These are phyloP conservation scores for Suillus occidentalis DNA, from an alignment of 768 basidiomycete species.

Conservation along the genomic window DNA sequence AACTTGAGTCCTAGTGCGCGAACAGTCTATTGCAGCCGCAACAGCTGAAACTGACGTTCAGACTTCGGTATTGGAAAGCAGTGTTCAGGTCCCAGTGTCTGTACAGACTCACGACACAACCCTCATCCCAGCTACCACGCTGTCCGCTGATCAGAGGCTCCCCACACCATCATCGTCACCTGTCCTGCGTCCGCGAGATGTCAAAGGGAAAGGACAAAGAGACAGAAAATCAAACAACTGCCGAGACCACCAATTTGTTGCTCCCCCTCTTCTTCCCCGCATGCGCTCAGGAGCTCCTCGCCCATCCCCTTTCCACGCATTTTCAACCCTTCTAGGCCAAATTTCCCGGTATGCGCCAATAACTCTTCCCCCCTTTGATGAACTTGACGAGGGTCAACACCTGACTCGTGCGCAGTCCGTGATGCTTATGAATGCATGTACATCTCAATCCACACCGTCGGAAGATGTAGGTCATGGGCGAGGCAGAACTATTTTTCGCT, in stretches of 20 bases:
- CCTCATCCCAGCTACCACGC: neutral
- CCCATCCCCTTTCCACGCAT: neutral
- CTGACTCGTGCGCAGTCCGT: neutral
- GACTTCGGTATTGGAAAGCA: neutral
- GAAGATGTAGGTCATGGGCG: neutral
- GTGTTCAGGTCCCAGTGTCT: neutral
- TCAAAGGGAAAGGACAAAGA: constrained; percentile 7
- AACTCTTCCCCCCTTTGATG: no score
- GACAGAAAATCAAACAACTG: constrained; percentile 1
- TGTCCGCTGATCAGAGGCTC: constrained; percentile 5
- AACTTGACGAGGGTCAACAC: neutral
- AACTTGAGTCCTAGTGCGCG: neutral
- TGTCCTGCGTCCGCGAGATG: neutral
- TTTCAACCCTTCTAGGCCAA: no score
- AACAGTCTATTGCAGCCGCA: neutral
- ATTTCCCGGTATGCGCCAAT: neutral
- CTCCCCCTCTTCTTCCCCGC: neutral
- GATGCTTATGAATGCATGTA: constrained; percentile 6
- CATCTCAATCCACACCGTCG: constrained; percentile 19
- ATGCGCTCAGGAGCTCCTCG: neutral
- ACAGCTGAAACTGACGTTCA: neutral
- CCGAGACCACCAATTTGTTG: neutral
- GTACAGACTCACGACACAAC: neutral
- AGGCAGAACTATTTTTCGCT: neutral
- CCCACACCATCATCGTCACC: constrained; percentile 31